Percentiles rank a stretch among this genome's conserved stretches.
These are phyloP conservation scores for Corymbia calophylla DNA, from an alignment of 441 rosid genomes.

Conservation along the genomic window DNA sequence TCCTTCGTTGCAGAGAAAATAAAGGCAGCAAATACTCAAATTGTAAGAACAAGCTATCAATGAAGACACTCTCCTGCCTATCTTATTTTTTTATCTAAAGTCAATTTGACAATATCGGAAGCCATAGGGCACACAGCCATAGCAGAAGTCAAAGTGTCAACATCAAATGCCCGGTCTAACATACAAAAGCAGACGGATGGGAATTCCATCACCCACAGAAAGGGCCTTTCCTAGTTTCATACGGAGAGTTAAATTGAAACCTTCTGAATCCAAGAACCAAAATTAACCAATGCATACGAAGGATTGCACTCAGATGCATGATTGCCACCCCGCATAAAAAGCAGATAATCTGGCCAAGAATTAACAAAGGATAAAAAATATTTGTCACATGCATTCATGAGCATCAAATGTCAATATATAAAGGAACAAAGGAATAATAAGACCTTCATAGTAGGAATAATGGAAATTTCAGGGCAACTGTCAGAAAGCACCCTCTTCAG, in stretches of 20 bases:
- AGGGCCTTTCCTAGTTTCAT: neutral
- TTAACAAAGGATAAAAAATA: neutral
- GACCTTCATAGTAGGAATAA: constrained; percentile 77
- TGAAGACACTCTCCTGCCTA: neutral
- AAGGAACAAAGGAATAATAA: neutral
- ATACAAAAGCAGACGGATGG: neutral
- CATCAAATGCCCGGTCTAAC: neutral
- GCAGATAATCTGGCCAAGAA: neutral
- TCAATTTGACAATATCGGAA: neutral
- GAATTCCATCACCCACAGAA: neutral
- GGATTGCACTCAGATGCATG: neutral
- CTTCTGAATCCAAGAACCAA: neutral
- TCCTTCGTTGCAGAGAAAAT: neutral
- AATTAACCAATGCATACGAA: neutral
- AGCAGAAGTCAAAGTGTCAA: neutral
- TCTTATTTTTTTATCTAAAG: neutral
- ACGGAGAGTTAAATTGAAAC: neutral
- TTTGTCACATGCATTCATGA: neutral
- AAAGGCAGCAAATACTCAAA: neutral
- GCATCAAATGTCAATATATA: neutral
- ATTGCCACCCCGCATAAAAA: neutral
- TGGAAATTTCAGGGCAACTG: constrained; percentile 23
- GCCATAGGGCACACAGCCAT: neutral
- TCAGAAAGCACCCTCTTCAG: constrained; percentile 47
- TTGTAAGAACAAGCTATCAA: neutral